These are phyloP conservation scores for Mucor saturninus DNA, from an alignment of 371 early-diverging fungal genomes.

Conservation along the genomic window DNA sequence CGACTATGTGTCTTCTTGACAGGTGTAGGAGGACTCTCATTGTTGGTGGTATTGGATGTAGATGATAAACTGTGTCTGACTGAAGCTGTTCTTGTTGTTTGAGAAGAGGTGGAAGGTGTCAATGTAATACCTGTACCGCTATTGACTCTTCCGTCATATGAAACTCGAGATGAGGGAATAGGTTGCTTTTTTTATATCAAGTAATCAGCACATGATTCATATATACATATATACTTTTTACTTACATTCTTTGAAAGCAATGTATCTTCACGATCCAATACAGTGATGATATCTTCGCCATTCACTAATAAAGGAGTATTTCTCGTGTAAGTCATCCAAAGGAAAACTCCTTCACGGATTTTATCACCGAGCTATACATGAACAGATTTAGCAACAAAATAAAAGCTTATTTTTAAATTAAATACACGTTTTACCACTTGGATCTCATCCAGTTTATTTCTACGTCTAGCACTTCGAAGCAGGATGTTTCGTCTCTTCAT, in stretches of 20 bases:
- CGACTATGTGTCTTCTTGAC: constrained; percentile 14
- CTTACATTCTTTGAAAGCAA: constrained; percentile 36
- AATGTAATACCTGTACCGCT: constrained; percentile 14
- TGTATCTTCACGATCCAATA: constrained; percentile 36
- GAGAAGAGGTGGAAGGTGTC: constrained; percentile 23
- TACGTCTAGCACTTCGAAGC: constrained; percentile 33
- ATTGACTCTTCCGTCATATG: constrained; percentile 15
- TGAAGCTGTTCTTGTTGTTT: constrained; percentile 14
- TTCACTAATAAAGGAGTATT: constrained; percentile 32
- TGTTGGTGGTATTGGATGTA: background rate
- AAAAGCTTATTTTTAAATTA: background rate
- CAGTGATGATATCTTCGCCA: constrained; percentile 34
- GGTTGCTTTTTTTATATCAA: constrained; percentile 17
- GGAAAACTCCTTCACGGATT: constrained; percentile 35
- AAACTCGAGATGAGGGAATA: constrained; percentile 28
- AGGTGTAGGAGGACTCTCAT: constrained; percentile 1
- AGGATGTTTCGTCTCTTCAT: constrained; percentile 42
- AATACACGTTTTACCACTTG: constrained; percentile 14
- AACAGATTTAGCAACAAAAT: background rate
- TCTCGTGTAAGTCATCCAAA: constrained; percentile 35
- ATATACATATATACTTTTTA: background rate
- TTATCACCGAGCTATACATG: constrained; percentile 31
- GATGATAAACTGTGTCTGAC: constrained; percentile 9
- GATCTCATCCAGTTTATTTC: constrained; percentile 32
- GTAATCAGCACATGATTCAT: background rate